Evolutionary conservation across 164 flowering plant species (phyloP).

Genomic region (Nelumbo lutea): DNA sequence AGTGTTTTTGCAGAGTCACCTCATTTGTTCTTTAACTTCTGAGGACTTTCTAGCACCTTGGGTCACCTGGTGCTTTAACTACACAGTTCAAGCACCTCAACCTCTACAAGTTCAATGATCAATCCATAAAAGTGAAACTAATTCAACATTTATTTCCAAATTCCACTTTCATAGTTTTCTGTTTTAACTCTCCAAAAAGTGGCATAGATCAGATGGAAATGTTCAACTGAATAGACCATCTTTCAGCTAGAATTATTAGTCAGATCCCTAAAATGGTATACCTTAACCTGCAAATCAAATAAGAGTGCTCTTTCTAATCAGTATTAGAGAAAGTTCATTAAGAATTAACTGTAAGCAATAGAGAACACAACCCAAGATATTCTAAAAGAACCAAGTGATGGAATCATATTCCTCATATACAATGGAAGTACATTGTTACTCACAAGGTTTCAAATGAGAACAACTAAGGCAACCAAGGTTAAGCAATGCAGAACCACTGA

Average conservation of each 20-base stretch:
- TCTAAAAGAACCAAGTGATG: neutral
- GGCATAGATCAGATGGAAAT: neutral
- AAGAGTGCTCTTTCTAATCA: neutral
- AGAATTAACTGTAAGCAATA: neutral
- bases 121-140: too few species aligned
- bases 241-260: neutral
- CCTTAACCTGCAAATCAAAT: neutral
- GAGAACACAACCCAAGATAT: neutral
- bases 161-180: too few species aligned
- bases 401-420: neutral
- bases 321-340: neutral
- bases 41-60: too few species aligned
- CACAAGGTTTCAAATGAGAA: conserved; percentile 3
- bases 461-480: conserved; percentile 2
- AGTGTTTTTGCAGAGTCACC: too few species aligned
- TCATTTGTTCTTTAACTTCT: too few species aligned
- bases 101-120: too few species aligned
- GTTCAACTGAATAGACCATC: neutral
- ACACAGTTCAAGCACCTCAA: too few species aligned
- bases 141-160: too few species aligned
- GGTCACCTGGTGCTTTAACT: too few species aligned
- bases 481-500: conserved; percentile 30
- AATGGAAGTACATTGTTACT: neutral
- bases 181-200: neutral
- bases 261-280: neutral